These are phyloP conservation scores for Dentipellis fragilis DNA, from an alignment of 768 basidiomycete genomes.

Conservation along the genomic window DNA sequence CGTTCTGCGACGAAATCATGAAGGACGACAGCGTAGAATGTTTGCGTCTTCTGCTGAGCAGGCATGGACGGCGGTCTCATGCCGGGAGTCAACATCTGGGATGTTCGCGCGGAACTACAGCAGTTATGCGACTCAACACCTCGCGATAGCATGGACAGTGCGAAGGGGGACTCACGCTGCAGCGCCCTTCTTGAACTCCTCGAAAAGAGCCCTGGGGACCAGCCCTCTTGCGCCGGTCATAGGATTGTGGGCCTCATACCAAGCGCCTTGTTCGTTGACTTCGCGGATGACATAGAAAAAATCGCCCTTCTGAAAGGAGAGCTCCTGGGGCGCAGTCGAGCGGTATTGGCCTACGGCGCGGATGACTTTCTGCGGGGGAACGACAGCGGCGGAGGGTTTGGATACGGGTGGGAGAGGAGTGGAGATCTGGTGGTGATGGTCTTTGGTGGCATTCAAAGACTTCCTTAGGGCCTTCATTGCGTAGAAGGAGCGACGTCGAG, in stretches of 20 bases:
- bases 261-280: constrained; percentile 41
- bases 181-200: constrained; percentile 75
- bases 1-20: constrained; percentile 96
- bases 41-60: constrained; percentile 33
- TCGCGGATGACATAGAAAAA: constrained; percentile 94
- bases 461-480: constrained; percentile 79
- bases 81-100: constrained; percentile 7
- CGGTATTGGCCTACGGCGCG: constrained; percentile 63
- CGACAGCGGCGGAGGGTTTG: constrained; percentile 58
- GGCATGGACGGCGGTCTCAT: constrained; percentile 25
- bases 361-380: constrained; percentile 93
- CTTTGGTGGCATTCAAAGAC: constrained; percentile 62
- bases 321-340: constrained; percentile 69
- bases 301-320: constrained; percentile 89
- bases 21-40: constrained; percentile 89
- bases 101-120: constrained; percentile 2
- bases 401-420: constrained; percentile 56
- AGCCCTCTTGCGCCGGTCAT: constrained; percentile 83
- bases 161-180: constrained; percentile 38
- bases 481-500: constrained; percentile 7
- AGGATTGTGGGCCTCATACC: constrained; percentile 95
- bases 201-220: constrained; percentile 81
- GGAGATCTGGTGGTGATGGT: constrained; percentile 62
- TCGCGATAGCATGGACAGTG: background rate
- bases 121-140: constrained; percentile 3